These are phyloP conservation scores for Dalbergia cultrata DNA, from an alignment of 306 rosid species.

Conservation along the genomic window DNA sequence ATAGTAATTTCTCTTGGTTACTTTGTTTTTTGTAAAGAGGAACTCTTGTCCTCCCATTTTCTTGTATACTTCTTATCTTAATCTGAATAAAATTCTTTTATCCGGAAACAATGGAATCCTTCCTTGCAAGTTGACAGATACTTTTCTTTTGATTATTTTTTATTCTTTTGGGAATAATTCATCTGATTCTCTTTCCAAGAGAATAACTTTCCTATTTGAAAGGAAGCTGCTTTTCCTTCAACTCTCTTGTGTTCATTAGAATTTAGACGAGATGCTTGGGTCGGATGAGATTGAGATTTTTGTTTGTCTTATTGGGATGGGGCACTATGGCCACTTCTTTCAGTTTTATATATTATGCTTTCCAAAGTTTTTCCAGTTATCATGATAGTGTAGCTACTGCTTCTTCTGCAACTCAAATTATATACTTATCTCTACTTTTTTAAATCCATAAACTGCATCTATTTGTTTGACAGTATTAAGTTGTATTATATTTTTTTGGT, in stretches of 20 bases:
- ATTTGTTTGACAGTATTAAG: slow-evolving; percentile 29
- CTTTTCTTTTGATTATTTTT: slow-evolving; percentile 35
- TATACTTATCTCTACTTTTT: slow-evolving; percentile 14
- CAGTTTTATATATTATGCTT: slow-evolving; percentile 29
- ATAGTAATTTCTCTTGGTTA: too few relatives aligned
- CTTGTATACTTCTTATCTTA: too few relatives aligned
- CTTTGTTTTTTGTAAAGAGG: too few relatives aligned
- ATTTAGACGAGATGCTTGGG: slow-evolving; percentile 36
- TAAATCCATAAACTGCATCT: slow-evolving; percentile 27
- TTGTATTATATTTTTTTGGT: not conserved
- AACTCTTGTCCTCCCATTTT: too few relatives aligned
- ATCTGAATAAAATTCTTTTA: too few relatives aligned
- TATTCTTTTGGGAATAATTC: slow-evolving; percentile 34
- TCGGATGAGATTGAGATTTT: slow-evolving; percentile 34
- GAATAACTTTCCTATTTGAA: slow-evolving; percentile 34
- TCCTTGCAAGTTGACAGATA: slow-evolving; percentile 34
- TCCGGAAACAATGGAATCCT: slow-evolving; percentile 2
- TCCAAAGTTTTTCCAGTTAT: slow-evolving; percentile 24
- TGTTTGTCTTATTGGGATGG: slow-evolving; percentile 11
- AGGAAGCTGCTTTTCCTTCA: slow-evolving; percentile 33
- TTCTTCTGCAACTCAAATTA: slow-evolving; percentile 26
- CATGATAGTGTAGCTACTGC: slow-evolving; percentile 33
- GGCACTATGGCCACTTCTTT: slow-evolving; percentile 17
- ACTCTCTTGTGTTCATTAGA: slow-evolving; percentile 31
- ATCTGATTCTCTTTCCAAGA: slow-evolving; percentile 20